Evolutionary conservation across 768 basidiomycete genomes (phyloP).

Genomic region (Pulveroboletus sp.): DNA sequence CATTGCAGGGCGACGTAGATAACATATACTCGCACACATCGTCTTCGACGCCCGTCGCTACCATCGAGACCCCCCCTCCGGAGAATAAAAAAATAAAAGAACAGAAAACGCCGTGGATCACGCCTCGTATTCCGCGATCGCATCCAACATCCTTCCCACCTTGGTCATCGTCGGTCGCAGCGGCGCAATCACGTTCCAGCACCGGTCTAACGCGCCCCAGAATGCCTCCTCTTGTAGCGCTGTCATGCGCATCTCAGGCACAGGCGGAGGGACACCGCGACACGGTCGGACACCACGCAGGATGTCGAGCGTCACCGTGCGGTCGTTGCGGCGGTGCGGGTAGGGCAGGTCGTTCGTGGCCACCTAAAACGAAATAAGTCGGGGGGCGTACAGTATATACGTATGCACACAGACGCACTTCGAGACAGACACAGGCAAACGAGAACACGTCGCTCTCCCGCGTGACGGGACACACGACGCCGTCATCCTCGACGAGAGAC

Average conservation of each 20-base stretch:
- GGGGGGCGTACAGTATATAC: neutral
- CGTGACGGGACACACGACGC: conserved; percentile 39
- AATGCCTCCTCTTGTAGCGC: conserved; percentile 31
- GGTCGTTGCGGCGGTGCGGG: conserved; percentile 49
- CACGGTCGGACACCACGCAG: conserved; percentile 47
- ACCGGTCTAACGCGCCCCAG: conserved; percentile 42
- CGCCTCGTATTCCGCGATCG: conserved; percentile 2
- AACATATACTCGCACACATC: neutral
- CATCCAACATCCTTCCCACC: conserved; percentile 19
- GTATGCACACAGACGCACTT: conserved; percentile 33
- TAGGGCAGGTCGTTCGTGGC: conserved; percentile 50
- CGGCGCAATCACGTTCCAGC: conserved; percentile 39
- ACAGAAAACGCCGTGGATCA: neutral
- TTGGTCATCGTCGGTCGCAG: conserved; percentile 43
- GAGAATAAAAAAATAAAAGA: no score
- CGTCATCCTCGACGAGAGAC: conserved; percentile 46
- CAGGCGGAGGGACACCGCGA: conserved; percentile 24
- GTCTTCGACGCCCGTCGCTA: neutral
- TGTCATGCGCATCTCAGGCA: conserved; percentile 14
- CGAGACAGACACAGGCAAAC: conserved; percentile 55
- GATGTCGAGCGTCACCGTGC: conserved; percentile 52
- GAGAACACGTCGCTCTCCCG: conserved; percentile 56
- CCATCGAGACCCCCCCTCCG: no score
- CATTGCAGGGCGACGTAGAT: neutral
- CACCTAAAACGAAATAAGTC: conserved; percentile 31